Percentiles rank a stretch among this genome's conserved stretches.
phyloP scores from a whole-genome alignment of 805 yeast species.

The Wickerhamiella spandovensis region DNA sequence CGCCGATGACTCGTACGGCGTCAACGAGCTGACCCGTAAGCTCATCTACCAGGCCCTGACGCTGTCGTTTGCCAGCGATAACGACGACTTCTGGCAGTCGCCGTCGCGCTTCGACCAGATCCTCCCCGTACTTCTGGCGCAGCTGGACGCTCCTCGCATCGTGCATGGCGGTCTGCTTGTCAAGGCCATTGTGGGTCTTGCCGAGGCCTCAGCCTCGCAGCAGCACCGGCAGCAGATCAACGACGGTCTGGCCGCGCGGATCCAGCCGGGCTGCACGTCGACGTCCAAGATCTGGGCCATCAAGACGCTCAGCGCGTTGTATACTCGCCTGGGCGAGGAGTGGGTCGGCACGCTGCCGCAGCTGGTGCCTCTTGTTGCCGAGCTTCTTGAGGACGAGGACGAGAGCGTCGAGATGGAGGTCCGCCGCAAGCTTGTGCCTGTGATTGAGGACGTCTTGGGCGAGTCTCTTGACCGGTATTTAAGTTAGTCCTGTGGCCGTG shows the following conservation, averaged over 20 bases:
- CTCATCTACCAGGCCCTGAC: constrained; percentile 58
- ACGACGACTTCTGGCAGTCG: constrained; percentile 90
- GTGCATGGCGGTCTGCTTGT: constrained; percentile 68
- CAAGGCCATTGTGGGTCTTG: constrained; percentile 64
- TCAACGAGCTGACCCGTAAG: constrained; percentile 51
- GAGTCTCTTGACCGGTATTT: constrained; percentile 66
- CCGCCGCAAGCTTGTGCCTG: constrained; percentile 78
- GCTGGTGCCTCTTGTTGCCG: constrained; percentile 90
- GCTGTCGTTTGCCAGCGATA: constrained; percentile 75
- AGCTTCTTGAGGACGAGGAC: constrained; percentile 87
- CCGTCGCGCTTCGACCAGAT: constrained; percentile 70
- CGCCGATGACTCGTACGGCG: constrained; percentile 18
- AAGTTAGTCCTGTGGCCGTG: no score
- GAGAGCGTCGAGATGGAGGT: constrained; percentile 88
- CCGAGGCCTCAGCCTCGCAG: constrained; percentile 45
- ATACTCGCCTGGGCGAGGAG: constrained; percentile 85
- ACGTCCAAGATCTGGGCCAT: constrained; percentile 70
- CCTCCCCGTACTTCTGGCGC: constrained; percentile 47
- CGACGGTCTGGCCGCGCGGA: constrained; percentile 45
- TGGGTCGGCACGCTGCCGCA: constrained; percentile 90
- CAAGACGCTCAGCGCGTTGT: constrained; percentile 62
- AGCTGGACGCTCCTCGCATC: constrained; percentile 48
- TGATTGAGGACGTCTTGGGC: constrained; percentile 82
- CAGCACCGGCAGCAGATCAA: constrained; percentile 60
- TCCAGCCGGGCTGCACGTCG: constrained; percentile 45